Evolutionary conservation across 2,329 filamentous ascomycete species (phyloP).

Genomic region (Aspergillus sojae): DNA sequence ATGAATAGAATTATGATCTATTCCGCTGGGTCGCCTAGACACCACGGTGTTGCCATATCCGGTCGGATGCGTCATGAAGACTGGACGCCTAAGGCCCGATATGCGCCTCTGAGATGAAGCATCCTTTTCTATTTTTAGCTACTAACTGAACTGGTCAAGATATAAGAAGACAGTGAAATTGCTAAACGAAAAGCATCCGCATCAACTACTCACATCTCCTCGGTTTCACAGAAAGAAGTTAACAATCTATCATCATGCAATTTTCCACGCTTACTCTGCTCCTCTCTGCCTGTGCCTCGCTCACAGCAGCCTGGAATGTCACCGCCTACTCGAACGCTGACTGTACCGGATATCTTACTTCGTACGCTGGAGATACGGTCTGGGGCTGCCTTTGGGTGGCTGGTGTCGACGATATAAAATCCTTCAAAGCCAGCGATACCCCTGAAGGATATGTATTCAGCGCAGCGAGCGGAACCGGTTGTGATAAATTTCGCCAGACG

Average conservation of each 20-base stretch:
- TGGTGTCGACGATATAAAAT: background rate
- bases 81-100: no score
- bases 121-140: no score
- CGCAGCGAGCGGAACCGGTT: background rate
- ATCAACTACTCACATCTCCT: background rate
- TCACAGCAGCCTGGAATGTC: slow-evolving; percentile 6
- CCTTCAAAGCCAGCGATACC: background rate
- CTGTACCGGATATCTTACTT: slow-evolving; percentile 5
- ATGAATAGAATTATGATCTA: no score
- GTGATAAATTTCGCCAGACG: background rate
- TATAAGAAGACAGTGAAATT: background rate
- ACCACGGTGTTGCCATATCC: no score
- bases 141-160: background rate
- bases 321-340: slow-evolving; percentile 4
- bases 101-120: no score
- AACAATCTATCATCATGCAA: background rate
- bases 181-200: background rate
- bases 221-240: background rate
- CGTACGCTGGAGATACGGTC: background rate
- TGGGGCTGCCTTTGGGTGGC: slow-evolving; percentile 1
- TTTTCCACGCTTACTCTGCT: background rate
- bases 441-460: slow-evolving; percentile 3
- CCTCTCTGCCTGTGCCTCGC: background rate
- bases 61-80: no score
- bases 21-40: no score